Base-by-base conservation (phyloP, 768 basidiomycete species). In the Mrakia frigida region DNA sequence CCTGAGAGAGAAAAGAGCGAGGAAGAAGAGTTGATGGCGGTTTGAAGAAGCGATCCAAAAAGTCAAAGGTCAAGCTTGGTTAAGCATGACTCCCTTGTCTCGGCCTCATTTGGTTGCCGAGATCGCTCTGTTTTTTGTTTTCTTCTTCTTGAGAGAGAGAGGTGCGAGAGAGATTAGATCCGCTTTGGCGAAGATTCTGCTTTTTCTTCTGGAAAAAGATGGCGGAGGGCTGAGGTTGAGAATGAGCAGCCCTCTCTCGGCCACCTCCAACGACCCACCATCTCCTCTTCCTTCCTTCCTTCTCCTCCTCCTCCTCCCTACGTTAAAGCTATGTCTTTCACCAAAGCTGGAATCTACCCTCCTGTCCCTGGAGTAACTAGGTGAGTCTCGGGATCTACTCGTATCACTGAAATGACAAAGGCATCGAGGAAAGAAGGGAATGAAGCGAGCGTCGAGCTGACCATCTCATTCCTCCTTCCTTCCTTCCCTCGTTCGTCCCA, bases 291-390 rank as follows among this genome's bases (percentile, higher is more conserved):
- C 69, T 37, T 53, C 41, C 10, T 46, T n/a, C 23, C n/a, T 16
- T n/a, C 68, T 18, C 23, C 41, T 56, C 52, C 6, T 31, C 23
- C 41, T 6, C 69, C 4, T n/a, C n/a, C 3, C 43, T 14, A 11
- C 43, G 43, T 14, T 43, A 2, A 6, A 6, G 43, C 6, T 16
- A 72, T 72, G 70, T 72, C 70, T 2, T 72, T 72, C 23, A 50
- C 35, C 31, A 72, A 72, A 39, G 35, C 35, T 60, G 65, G 65
- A 31, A 28, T 70, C 43, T 73, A 73, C 31, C 75, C 75, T 7
- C 75, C 75, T 25, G 60, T 33, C 6, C 75, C 75, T 9, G 56
- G 56, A 31, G 60, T 70, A 11, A 77, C 70, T 0, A 72, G 75
- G 75, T 77, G 33, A 73, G 72, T 73, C 21, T 52, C 2, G 1